These are phyloP conservation scores for Talaromyces sp. DNA, from an alignment of 2,329 filamentous ascomycete species.

Conservation along the genomic window DNA sequence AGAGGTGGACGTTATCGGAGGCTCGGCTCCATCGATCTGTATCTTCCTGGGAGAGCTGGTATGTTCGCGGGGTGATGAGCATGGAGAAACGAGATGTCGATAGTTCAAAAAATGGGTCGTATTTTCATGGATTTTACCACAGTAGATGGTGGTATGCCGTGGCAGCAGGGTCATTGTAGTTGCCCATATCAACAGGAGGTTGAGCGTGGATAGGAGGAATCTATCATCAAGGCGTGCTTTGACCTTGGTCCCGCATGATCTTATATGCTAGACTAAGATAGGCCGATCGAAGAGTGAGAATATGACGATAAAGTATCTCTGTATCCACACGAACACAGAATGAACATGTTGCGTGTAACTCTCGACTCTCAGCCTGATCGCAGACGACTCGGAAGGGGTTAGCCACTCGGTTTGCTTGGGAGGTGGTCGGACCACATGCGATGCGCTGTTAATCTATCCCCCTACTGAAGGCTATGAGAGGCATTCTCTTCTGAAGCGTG, in stretches of 20 bases:
- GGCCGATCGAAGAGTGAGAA: neutral
- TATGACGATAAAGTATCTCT: neutral
- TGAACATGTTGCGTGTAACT: neutral
- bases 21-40: slow-evolving; percentile 30
- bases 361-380: neutral
- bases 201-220: neutral
- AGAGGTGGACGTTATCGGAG: slow-evolving; percentile 23
- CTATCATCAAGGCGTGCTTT: slow-evolving; percentile 6
- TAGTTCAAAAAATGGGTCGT: neutral
- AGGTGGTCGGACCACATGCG: no score
- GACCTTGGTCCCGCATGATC: slow-evolving; percentile 1
- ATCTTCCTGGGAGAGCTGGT: slow-evolving; percentile 38
- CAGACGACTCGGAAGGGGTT: neutral
- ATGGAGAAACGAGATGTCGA: slow-evolving; percentile 27
- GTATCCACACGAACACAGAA: neutral
- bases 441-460: no score
- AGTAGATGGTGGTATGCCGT: neutral
- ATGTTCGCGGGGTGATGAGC: slow-evolving; percentile 44
- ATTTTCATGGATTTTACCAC: neutral
- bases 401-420: neutral
- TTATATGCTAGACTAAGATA: neutral
- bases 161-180: neutral
- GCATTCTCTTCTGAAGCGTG: no score
- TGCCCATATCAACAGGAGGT: neutral
- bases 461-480: no score